Evolutionary conservation across 2,329 filamentous ascomycete species (phyloP), one percentile per base, ranked within the genome.

Genomic region (Cladosporium colombiae): DNA sequence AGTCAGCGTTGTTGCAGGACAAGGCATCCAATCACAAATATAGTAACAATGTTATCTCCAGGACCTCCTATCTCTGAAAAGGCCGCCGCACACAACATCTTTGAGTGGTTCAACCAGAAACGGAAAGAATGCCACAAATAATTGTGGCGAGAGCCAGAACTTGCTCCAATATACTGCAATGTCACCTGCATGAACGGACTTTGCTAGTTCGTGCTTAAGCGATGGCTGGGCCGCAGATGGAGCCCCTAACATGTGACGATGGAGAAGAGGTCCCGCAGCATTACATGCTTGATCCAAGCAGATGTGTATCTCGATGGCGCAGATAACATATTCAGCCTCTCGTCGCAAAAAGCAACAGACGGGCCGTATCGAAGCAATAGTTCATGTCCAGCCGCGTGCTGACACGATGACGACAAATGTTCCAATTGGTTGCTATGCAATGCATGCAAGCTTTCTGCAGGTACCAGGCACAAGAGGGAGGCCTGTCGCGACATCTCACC

Each of bases 351-450:
- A 21, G n/a, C 5, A 46, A 46, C 3, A 53, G n/a, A 18, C 27
- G 13, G n/a, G 13, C 49, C 27, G 27, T 53, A 16, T 18, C 18
- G 25, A n/a, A n/a, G 37, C 33, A 44, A 44, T 40, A 57, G 33
- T 44, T n/a, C n/a, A 25, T 27, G 27, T 23, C 49, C 58, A 49
- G 58, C 58, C 29, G 58, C 29, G 46, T 35, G 58, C 58, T 61
- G 58, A 61, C 58, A 61, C 58, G 40, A 62, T 62, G 60, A 62
- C 60, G 60, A 62, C 49, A 33, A 35, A 40, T 55, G 60, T 40
- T 53, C 53, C 60, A 62, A 33, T 49, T 33, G 60, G 60, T 62
- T 55, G 60, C 60, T 62, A 55, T 53, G 60, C 60, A 55, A 55
- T 55, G 29, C 52, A 33, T 21, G 52, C 25, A 55, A 55, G 60